Evolutionary conservation across 768 basidiomycete species (phyloP).

Genomic region (Termitomyces sp.): DNA sequence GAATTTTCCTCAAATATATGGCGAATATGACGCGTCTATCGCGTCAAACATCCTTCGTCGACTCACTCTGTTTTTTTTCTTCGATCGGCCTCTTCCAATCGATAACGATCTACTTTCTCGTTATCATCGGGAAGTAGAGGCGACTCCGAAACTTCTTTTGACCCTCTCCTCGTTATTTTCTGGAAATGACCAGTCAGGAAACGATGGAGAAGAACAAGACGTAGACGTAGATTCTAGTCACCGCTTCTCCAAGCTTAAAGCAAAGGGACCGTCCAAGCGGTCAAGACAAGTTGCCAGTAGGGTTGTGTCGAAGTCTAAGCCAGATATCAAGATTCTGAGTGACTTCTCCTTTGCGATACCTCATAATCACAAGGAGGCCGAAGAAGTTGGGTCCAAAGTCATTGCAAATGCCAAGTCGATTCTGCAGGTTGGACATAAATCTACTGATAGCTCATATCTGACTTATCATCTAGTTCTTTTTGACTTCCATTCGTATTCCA

Average conservation of each 20-base stretch:
- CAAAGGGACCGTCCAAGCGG: not conserved
- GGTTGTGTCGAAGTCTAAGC: not conserved
- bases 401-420: conserved; percentile 11
- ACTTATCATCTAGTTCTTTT: conserved; percentile 12
- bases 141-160: conserved; percentile 6
- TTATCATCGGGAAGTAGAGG: conserved; percentile 4
- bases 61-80: conserved; percentile 6
- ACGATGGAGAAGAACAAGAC: not conserved
- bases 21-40: conserved; percentile 2
- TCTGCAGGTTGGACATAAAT: conserved; percentile 11
- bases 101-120: not conserved
- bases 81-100: not conserved
- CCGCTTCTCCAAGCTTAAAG: conserved; percentile 1
- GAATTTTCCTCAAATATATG: conserved; percentile 21
- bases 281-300: not conserved
- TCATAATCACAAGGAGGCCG: conserved; percentile 4
- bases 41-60: conserved; percentile 6
- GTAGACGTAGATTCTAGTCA: not conserved
- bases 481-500: conserved; percentile 10
- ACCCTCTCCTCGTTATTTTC: not conserved
- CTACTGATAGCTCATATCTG: not conserved
- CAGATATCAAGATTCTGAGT: conserved; percentile 9
- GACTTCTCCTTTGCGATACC: conserved; percentile 7
- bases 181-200: not conserved
- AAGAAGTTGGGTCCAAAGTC: conserved; percentile 5